Percentiles rank a stretch among this genome's conserved stretches.
Evolutionary conservation across 176 grass and related monocot species (phyloP).

Genomic region (Thalia dealbata): DNA sequence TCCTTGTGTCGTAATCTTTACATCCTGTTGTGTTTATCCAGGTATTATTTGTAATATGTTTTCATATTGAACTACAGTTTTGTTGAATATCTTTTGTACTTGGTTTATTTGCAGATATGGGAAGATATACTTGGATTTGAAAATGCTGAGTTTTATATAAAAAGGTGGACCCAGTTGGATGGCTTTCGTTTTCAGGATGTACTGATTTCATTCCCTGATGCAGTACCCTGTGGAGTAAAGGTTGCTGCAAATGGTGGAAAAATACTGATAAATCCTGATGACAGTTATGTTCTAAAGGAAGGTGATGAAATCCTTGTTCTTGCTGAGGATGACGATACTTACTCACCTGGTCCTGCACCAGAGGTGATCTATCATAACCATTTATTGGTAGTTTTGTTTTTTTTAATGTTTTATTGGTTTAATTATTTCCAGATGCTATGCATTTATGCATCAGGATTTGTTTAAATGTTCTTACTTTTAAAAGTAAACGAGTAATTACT

Average conservation of each 20-base stretch:
- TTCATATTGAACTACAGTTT: neutral
- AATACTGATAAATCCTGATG: constrained; percentile 82
- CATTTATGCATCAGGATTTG: neutral
- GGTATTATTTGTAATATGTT: neutral
- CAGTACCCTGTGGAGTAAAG: constrained; percentile 91
- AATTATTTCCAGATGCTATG: too few species aligned
- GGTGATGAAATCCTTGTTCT: constrained; percentile 87
- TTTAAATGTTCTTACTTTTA: neutral
- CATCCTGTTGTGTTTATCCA: neutral
- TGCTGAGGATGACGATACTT: constrained; percentile 99
- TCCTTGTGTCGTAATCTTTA: neutral
- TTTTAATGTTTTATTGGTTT: too few species aligned
- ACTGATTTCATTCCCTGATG: constrained; percentile 87
- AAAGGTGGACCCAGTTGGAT: constrained; percentile 90
- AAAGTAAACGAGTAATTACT: neutral
- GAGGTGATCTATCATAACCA: constrained; percentile 30
- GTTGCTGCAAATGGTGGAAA: constrained; percentile 67
- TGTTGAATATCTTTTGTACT: neutral
- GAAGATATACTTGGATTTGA: constrained; percentile 99
- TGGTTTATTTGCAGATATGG: constrained; percentile 66
- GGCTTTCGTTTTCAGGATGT: constrained; percentile 77
- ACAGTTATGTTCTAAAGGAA: constrained; percentile 84
- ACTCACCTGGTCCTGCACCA: constrained; percentile 51
- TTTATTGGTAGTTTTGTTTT: neutral
- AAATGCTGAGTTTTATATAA: constrained; percentile 97